These are phyloP conservation scores for Tuber calosporum DNA, from an alignment of 495 filamentous ascomycete genomes.

Conservation along the genomic window DNA sequence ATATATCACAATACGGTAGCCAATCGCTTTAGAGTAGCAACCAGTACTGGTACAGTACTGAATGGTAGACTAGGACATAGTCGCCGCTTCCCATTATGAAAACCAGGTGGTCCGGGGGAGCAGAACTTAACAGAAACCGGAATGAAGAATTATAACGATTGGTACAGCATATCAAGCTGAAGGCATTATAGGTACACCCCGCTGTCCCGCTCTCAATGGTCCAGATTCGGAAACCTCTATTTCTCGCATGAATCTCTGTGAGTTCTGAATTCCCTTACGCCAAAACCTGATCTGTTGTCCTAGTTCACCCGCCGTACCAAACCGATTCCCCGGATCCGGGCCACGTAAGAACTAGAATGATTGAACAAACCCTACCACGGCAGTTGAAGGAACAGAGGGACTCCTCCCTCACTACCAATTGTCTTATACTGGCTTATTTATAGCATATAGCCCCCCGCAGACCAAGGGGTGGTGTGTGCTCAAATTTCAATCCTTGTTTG, in stretches of 20 bases:
- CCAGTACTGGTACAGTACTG: not conserved
- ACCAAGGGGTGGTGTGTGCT: not conserved
- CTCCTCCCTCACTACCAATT: not conserved
- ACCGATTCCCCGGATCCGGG: too few relatives aligned
- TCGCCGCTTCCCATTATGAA: not conserved
- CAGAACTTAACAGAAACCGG: not conserved
- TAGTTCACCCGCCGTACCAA: too few relatives aligned
- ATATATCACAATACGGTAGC: not conserved
- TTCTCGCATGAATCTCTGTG: too few relatives aligned
- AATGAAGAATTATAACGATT: not conserved
- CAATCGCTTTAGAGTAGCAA: not conserved
- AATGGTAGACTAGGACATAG: too few relatives aligned
- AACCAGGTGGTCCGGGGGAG: not conserved
- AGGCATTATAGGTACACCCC: not conserved
- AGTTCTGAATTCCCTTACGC: too few relatives aligned
- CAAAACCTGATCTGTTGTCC: too few relatives aligned
- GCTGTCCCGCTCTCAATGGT: too few relatives aligned
- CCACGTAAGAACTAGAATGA: too few relatives aligned
- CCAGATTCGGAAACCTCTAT: too few relatives aligned
- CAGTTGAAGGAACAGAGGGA: not conserved
- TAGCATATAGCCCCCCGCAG: not conserved
- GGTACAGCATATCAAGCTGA: not conserved
- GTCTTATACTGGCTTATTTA: not conserved
- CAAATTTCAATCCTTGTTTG: not conserved
- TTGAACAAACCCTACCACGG: too few relatives aligned